A percentile compares a stretch with the other conserved stretches of the same genome.
Conservation (phyloP, 768 basidiomycete species). For the Coprinopsis marcescibilis region DNA sequence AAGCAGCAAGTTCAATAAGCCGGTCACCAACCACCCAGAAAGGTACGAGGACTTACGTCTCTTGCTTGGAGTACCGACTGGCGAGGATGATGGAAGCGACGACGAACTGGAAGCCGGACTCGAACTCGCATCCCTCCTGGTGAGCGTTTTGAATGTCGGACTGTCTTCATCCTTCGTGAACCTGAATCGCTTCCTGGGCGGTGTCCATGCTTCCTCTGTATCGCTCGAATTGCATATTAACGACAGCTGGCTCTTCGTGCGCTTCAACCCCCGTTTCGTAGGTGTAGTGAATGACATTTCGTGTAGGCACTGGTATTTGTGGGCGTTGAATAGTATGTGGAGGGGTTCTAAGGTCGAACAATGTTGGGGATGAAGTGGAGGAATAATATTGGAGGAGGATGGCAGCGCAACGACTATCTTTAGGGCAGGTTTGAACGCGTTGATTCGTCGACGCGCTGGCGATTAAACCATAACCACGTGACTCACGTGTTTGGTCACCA, state of each 20-base stretch:
- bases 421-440: too few relatives aligned
- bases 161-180: conserved; percentile 17
- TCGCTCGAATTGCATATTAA: conserved; percentile 24
- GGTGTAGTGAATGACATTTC: neutral
- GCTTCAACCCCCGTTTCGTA: neutral
- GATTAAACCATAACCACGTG: too few relatives aligned
- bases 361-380: too few relatives aligned
- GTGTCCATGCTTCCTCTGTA: conserved; percentile 23
- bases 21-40: neutral
- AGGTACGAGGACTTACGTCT: conserved; percentile 16
- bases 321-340: neutral
- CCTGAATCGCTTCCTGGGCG: conserved; percentile 21
- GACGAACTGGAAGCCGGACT: neutral
- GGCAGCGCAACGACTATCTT: too few relatives aligned
- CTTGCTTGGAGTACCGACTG: conserved; percentile 20
- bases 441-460: too few relatives aligned
- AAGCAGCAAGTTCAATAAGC: neutral
- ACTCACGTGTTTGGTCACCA: too few relatives aligned
- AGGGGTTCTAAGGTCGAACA: too few relatives aligned
- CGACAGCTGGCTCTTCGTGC: neutral
- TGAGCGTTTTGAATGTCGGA: conserved; percentile 9
- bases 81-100: conserved; percentile 1
- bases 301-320: neutral
- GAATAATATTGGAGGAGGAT: too few relatives aligned
- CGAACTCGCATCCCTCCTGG: neutral